Conservation (phyloP, 257 asterid genomes). For the Solanum infundibuliforme region DNA sequence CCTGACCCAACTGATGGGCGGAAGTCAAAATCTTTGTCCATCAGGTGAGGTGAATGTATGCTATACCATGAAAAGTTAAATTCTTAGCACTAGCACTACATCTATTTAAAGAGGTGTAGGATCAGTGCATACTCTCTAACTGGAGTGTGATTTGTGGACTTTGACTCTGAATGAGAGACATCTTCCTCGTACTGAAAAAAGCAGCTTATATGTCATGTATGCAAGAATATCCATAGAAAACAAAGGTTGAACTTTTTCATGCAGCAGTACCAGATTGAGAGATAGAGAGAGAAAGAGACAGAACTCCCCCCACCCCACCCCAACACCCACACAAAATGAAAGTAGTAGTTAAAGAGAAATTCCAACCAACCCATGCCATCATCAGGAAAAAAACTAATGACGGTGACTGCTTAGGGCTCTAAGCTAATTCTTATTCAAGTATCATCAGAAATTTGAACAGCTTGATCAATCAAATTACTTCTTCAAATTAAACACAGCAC, state of each 20-base stretch:
- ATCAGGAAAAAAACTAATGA: not conserved
- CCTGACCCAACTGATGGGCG: conserved; percentile 10
- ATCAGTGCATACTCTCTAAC: conserved; percentile 52
- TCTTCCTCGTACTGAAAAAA: conserved; percentile 12
- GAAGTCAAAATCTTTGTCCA: conserved; percentile 15
- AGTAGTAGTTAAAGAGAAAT: not conserved
- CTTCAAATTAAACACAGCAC: not conserved
- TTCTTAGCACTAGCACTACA: not conserved
- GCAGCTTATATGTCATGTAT: not conserved
- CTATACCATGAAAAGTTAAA: conserved; percentile 28
- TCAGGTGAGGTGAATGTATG: conserved; percentile 29
- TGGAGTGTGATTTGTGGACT: conserved; percentile 38
- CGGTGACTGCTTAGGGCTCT: not conserved
- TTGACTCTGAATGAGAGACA: conserved; percentile 16
- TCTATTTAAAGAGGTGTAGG: not conserved
- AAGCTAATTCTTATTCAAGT: not conserved
- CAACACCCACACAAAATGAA: not conserved
- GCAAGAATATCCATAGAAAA: not conserved
- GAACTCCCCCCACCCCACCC: not conserved
- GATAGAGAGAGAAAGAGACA: not conserved
- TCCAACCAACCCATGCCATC: not conserved
- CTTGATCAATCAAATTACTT: not conserved
- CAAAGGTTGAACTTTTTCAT: not conserved
- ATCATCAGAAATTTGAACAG: not conserved
- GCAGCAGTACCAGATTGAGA: not conserved